These are phyloP conservation scores for Tetragonia tetragonoides DNA, from an alignment of 148 eudicot species.

Conservation along the genomic window DNA sequence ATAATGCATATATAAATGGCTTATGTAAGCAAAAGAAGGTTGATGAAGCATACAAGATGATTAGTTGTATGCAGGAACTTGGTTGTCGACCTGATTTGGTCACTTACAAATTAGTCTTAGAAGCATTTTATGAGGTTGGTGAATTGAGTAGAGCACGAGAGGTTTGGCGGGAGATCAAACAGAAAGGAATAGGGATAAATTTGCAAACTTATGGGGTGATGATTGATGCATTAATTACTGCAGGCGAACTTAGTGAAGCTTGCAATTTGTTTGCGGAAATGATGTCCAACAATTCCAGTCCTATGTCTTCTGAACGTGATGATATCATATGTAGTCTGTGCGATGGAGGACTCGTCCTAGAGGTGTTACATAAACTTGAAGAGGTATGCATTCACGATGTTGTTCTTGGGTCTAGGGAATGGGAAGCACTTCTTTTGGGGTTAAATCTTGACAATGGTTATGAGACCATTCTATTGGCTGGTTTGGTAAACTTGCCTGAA, in stretches of 20 bases:
- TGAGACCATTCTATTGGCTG: not conserved
- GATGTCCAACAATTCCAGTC: constrained; percentile 29
- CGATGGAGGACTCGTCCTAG: constrained; percentile 22
- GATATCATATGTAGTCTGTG: constrained; percentile 29
- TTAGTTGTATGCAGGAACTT: constrained; percentile 46
- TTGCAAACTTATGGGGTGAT: constrained; percentile 31
- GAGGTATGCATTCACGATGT: constrained; percentile 20
- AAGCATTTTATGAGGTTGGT: constrained; percentile 37
- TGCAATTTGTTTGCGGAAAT: constrained; percentile 34
- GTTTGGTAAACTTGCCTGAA: constrained; percentile 6
- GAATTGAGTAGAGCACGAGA: constrained; percentile 33
- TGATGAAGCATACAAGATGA: constrained; percentile 44
- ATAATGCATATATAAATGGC: constrained; percentile 50
- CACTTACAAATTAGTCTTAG: constrained; percentile 41
- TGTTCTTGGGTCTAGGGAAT: constrained; percentile 33
- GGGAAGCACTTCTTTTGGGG: constrained; percentile 38
- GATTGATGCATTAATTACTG: constrained; percentile 28
- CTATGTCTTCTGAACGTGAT: constrained; percentile 29
- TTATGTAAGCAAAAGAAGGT: constrained; percentile 49
- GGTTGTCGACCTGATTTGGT: constrained; percentile 46
- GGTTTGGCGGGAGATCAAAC: constrained; percentile 35
- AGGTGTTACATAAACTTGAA: constrained; percentile 28
- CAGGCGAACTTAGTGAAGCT: constrained; percentile 34
- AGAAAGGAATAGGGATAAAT: constrained; percentile 31
- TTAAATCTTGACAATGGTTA: constrained; percentile 14